A percentile compares a stretch with the other conserved stretches of the same genome.
Evolutionary conservation across 495 filamentous ascomycete genomes (phyloP).

Genomic region (Chaetomium fimeti): DNA sequence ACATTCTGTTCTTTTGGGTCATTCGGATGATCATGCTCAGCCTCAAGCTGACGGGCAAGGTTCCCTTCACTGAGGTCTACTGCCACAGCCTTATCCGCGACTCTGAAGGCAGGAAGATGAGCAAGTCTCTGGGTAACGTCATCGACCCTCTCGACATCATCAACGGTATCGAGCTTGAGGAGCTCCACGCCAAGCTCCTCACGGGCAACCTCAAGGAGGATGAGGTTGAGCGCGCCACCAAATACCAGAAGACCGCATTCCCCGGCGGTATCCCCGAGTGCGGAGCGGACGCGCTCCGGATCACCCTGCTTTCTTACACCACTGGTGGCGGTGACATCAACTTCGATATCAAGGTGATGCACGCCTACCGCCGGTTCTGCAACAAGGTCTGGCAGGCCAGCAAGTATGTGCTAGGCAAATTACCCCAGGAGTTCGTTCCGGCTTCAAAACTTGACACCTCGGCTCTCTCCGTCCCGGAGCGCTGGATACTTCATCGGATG

Average conservation of each 20-base stretch:
- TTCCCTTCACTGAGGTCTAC: conserved; percentile 72
- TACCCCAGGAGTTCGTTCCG: conserved; percentile 70
- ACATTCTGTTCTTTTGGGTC: conserved; percentile 86
- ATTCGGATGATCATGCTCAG: conserved; percentile 79
- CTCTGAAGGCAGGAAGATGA: conserved; percentile 79
- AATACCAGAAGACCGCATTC: conserved; percentile 78
- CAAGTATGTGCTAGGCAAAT: conserved; percentile 78
- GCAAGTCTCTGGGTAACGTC: conserved; percentile 80
- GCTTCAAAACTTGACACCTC: conserved; percentile 61
- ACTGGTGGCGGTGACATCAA: conserved; percentile 86
- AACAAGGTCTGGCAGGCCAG: conserved; percentile 93
- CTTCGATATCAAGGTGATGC: conserved; percentile 81
- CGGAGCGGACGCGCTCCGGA: conserved; percentile 79
- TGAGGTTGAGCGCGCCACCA: conserved; percentile 68
- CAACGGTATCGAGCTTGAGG: conserved; percentile 64
- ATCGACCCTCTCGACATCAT: conserved; percentile 81
- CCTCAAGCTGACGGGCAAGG: conserved; percentile 71
- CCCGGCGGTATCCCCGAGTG: conserved; percentile 84
- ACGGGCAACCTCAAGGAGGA: conserved; percentile 71
- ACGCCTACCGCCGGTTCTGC: conserved; percentile 82
- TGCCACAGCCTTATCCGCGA: conserved; percentile 68
- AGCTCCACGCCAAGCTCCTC: conserved; percentile 67
- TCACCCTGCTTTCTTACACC: conserved; percentile 78
- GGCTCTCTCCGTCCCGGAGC: conserved; percentile 64
- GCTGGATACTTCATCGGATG: conserved; percentile 83